Evolutionary conservation across 495 filamentous ascomycete genomes (phyloP).

Genomic region (Massariosphaeria phaeospora): DNA sequence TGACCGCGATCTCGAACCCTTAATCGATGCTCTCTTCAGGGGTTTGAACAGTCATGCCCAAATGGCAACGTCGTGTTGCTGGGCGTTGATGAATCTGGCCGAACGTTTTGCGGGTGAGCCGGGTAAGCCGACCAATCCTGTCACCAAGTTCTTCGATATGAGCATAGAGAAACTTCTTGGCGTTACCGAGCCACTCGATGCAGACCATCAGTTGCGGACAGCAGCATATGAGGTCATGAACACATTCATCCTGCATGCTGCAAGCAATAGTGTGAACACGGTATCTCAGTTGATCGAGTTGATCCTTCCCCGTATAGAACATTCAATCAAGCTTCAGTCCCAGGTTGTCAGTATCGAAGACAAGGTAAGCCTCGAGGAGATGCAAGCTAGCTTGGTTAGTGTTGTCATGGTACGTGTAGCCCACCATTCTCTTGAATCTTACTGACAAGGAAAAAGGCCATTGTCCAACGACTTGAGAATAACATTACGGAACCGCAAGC

Average conservation of each 20-base stretch:
- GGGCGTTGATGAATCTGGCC: slow-evolving; percentile 97
- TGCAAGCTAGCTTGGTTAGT: slow-evolving; percentile 90
- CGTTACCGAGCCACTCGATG: slow-evolving; percentile 74
- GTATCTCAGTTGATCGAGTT: slow-evolving; percentile 78
- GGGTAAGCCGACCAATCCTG: slow-evolving; percentile 70
- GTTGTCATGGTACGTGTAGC: slow-evolving; percentile 60
- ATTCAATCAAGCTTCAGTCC: slow-evolving; percentile 82
- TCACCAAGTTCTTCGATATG: slow-evolving; percentile 88
- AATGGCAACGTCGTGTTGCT: slow-evolving; percentile 97
- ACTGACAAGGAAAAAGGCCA: slow-evolving; percentile 48
- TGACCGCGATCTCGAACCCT: slow-evolving; percentile 66
- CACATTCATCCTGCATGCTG: slow-evolving; percentile 83
- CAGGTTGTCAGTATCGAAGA: slow-evolving; percentile 97
- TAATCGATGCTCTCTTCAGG: slow-evolving; percentile 84
- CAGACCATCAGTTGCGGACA: slow-evolving; percentile 91
- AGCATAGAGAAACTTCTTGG: slow-evolving; percentile 80
- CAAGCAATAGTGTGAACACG: slow-evolving; percentile 73
- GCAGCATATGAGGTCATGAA: slow-evolving; percentile 98
- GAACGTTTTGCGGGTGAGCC: slow-evolving; percentile 85
- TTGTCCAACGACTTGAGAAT: slow-evolving; percentile 84
- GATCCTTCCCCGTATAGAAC: slow-evolving; percentile 80
- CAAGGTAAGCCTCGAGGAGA: slow-evolving; percentile 87
- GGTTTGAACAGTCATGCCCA: slow-evolving; percentile 87
- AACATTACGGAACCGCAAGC: slow-evolving; percentile 88
- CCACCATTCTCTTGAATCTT: not conserved